Evolutionary conservation across 805 yeast species (phyloP).

Genomic region (Monosporozyma yasuniensis): DNA sequence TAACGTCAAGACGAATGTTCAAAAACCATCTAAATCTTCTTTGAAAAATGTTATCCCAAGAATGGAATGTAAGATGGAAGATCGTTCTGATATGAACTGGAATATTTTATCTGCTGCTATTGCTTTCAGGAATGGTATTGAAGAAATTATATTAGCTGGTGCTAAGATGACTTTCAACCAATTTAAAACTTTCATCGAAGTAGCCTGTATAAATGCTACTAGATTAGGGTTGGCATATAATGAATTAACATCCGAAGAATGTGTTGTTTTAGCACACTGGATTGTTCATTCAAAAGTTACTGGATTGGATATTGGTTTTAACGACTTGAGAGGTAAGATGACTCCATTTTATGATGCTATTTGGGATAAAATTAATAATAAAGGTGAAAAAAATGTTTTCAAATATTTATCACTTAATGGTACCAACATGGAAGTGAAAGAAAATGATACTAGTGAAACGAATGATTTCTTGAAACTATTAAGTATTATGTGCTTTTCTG

Average conservation of each 20-base stretch:
- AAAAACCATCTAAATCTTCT: slow-evolving; percentile 32
- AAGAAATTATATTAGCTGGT: slow-evolving; percentile 73
- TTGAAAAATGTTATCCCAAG: slow-evolving; percentile 24
- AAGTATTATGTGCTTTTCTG: slow-evolving; percentile 42
- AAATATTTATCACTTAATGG: slow-evolving; percentile 54
- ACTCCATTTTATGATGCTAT: slow-evolving; percentile 22
- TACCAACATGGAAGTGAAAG: slow-evolving; percentile 46
- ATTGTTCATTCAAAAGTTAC: slow-evolving; percentile 37
- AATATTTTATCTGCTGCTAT: slow-evolving; percentile 65
- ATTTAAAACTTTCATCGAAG: slow-evolving; percentile 49
- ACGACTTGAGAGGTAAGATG: slow-evolving; percentile 44
- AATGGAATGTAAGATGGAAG: slow-evolving; percentile 31
- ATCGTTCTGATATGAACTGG: slow-evolving; percentile 78
- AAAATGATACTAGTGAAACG: slow-evolving; percentile 32
- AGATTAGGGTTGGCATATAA: slow-evolving; percentile 78
- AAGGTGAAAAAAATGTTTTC: slow-evolving; percentile 26
- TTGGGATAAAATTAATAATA: slow-evolving; percentile 17
- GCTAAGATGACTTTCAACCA: slow-evolving; percentile 55
- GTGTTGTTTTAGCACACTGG: slow-evolving; percentile 53
- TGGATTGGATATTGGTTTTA: slow-evolving; percentile 80
- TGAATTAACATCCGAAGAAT: slow-evolving; percentile 49
- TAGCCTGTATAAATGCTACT: slow-evolving; percentile 48
- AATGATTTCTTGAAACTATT: slow-evolving; percentile 34
- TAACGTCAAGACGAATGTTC: slow-evolving; percentile 30
- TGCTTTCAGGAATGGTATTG: slow-evolving; percentile 66